Percentiles rank a stretch among this genome's conserved stretches.
Conservation (phyloP, 139 green algal genomes). For the Tetraselmis chui region DNA sequence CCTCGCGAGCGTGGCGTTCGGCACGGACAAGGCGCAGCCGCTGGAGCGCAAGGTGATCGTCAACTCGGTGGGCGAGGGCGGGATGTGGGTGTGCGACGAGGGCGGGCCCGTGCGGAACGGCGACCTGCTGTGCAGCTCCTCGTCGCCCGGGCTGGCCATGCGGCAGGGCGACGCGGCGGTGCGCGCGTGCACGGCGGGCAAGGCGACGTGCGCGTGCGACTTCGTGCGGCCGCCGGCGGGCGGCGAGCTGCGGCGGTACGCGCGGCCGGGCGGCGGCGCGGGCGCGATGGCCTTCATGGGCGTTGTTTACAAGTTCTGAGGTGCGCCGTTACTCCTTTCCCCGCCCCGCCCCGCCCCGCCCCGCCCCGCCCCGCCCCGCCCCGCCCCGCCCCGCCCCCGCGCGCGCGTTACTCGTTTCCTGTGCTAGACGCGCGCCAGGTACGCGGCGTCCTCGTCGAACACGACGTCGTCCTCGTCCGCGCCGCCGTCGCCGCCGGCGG, state of each 20-base stretch:
- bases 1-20: neutral
- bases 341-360: too few relatives aligned
- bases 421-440: too few relatives aligned
- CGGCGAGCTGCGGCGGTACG: too few relatives aligned
- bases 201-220: slow-evolving; percentile 10
- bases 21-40: too few relatives aligned
- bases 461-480: neutral
- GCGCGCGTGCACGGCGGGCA: slow-evolving; percentile 9
- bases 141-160: neutral
- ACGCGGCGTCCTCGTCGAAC: neutral
- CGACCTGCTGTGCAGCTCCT: neutral
- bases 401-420: too few relatives aligned
- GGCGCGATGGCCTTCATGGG: neutral
- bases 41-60: neutral
- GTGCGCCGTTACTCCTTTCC: too few relatives aligned
- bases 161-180: slow-evolving; percentile 1
- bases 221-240: too few relatives aligned
- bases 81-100: slow-evolving; percentile 15
- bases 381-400: too few relatives aligned
- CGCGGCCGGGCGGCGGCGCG: too few relatives aligned
- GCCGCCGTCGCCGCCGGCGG: neutral
- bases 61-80: slow-evolving; percentile 15
- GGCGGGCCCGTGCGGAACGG: slow-evolving; percentile 2
- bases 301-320: neutral
- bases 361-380: too few relatives aligned